Base-by-base conservation (phyloP, 1,139 yeast genomes). In the Geotrichum europaeum region DNA sequence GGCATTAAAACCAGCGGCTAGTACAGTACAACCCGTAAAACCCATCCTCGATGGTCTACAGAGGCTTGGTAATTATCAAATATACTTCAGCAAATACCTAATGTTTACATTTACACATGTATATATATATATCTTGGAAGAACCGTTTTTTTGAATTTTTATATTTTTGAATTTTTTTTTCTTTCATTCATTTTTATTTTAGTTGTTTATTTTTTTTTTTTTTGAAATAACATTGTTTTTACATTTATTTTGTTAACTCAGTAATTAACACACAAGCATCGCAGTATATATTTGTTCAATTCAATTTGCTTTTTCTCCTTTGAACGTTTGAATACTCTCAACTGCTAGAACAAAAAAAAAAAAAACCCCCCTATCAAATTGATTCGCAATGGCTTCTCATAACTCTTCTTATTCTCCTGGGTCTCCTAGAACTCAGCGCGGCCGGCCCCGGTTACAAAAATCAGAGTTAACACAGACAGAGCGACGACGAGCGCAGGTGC, bases 401-500 rank as follows among this genome's bases (percentile, higher is more conserved):
- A 49, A 18, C 13, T 15, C 25, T 3, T 13, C 24, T 49, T n/a
- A 18, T 49, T 2, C 3, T 24, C 51, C 51, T 7, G 22, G 51
- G 12, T 45, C 25, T 49, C 18, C 51, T 49, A 50, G 18, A 25
- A 24, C 34, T 12, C 28, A 36, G 15, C 30, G 55, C 3, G 55
- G 55, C 2, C 55, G 55, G 12, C 55, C 55, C 15, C 28, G 55
- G 18, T 36, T 53, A n/a, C 28, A 22, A 22, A 36, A 7, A 34
- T 30, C 49, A 24, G 32, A 22, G 20, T 5, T n/a, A 2, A 30
- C 55, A 30, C 47, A 28, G 32, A 53, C 55, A 7, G 55, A 58
- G 52, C 54, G 61, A 32, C 55, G 61, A 25, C 22, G 61, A 30
- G 61, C 61, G 4, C 61, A 59, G 20, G 61, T 59, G 6, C 55